Percentiles rank a stretch among this genome's conserved stretches.
phyloP scores from a whole-genome alignment of 495 filamentous ascomycete genomes.

The Penicillium lividum region DNA sequence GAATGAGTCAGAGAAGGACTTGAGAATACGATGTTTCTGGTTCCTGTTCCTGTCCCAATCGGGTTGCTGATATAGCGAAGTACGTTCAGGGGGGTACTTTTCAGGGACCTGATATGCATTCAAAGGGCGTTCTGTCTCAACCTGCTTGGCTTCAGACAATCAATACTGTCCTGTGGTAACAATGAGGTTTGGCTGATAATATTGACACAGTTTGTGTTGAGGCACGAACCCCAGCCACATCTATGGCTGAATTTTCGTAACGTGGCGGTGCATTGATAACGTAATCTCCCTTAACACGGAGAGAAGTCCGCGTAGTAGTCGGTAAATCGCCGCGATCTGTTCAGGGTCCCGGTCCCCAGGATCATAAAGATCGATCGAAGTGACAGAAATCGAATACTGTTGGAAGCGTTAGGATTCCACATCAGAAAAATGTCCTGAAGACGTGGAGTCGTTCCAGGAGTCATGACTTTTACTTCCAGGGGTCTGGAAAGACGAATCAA shows the following conservation, averaged over 20 bases:
- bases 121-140: not conserved
- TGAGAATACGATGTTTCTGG: not conserved
- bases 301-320: constrained; percentile 23
- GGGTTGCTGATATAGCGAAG: not conserved
- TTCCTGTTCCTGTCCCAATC: not conserved
- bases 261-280: constrained; percentile 3
- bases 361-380: not conserved
- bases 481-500: no score
- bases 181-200: not conserved
- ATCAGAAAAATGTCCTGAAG: no score
- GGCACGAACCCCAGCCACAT: constrained; percentile 25
- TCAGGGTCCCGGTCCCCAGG: not conserved
- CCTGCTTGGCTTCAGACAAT: not conserved
- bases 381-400: not conserved
- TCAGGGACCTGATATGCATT: not conserved
- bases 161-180: not conserved
- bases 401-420: no score
- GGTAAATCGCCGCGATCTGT: constrained; percentile 14
- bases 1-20: not conserved
- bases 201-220: constrained; percentile 21
- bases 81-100: not conserved
- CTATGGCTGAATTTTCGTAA: constrained; percentile 8
- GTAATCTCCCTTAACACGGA: constrained; percentile 10
- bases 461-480: no score
- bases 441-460: no score